Conservation (phyloP, 352 stramenopile species). For the Discostella stelligera region DNA sequence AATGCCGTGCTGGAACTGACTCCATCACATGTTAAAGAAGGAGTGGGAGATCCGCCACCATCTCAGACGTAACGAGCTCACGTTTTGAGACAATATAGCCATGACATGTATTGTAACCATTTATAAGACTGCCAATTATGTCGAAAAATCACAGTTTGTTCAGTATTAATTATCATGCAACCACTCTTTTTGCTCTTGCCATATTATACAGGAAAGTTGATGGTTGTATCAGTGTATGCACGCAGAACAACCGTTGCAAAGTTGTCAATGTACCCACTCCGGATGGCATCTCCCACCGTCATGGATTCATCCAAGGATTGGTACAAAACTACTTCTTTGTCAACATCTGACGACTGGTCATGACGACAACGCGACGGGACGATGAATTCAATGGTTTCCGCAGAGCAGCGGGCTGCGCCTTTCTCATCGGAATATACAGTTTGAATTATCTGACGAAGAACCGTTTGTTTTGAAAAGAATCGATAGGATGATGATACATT, state of each 20-base stretch:
- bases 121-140: background rate
- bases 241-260: slow-evolving; percentile 53
- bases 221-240: background rate
- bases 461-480: slow-evolving; percentile 68
- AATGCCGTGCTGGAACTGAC: no score
- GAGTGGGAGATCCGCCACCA: background rate
- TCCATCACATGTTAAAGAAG: no score
- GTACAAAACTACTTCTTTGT: slow-evolving; percentile 10
- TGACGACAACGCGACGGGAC: background rate
- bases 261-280: slow-evolving; percentile 33
- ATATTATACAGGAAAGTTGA: background rate
- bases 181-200: background rate
- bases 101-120: background rate
- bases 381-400: slow-evolving; percentile 15
- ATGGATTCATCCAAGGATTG: slow-evolving; percentile 38
- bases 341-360: background rate
- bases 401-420: background rate
- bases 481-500: slow-evolving; percentile 46
- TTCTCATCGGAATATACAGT: slow-evolving; percentile 23
- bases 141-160: background rate
- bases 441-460: slow-evolving; percentile 43
- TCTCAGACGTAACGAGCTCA: background rate
- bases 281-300: slow-evolving; percentile 56
- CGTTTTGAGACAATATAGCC: background rate
- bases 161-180: background rate